Evolutionary conservation across 1,284 basidiomycete species (phyloP), one percentile per base, ranked within the genome.

Genomic region (Coniferiporia sulphurascens): DNA sequence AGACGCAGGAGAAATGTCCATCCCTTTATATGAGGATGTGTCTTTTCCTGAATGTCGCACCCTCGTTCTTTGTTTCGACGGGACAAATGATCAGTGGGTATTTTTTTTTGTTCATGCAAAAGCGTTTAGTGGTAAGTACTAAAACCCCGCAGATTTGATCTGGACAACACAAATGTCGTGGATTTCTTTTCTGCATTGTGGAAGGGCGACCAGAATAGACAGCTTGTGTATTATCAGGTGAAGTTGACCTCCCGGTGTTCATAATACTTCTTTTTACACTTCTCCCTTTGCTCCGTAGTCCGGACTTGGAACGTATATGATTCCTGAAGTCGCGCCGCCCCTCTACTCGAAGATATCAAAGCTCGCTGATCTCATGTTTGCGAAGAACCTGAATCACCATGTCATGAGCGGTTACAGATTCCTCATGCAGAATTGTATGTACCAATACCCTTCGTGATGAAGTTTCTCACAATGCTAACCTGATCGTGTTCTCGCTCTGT

Each of bases 211-310:
- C 68, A 71, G 17, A 67, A 67, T 27, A 74, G 81, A 64, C 83
- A 85, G 68, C 73, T 84, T 75, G 78, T 82, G 2, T 84, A 84
- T 65, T 84, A 84, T 61, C 82, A 84, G 72, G 81, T 77, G 27
- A 27, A 67, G 12, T 12, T 41, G 3, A 5, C 27, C 27, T 27
- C 27, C 27, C 27, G 5, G 27, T 41, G 38, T 41, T 12, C 15
- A 15, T 2, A 41, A 41, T 41, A 12, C 9, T 51, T 48, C 21
- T 35, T 44, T 50, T 38, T 36, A 22, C 51, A 13, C 8, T 36
- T 52, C 19, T 15, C 22, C 19, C 15, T 38, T 49, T 19, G 38
- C 55, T 12, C 36, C 44, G 21, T 48, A 56, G 10, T 59, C 48
- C 77, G 77, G 64, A n/a, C 49, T 78, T 56, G 76, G 78, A 1